phyloP scores from a whole-genome alignment of 345 rosid species.

The Corchorus capsularis region DNA sequence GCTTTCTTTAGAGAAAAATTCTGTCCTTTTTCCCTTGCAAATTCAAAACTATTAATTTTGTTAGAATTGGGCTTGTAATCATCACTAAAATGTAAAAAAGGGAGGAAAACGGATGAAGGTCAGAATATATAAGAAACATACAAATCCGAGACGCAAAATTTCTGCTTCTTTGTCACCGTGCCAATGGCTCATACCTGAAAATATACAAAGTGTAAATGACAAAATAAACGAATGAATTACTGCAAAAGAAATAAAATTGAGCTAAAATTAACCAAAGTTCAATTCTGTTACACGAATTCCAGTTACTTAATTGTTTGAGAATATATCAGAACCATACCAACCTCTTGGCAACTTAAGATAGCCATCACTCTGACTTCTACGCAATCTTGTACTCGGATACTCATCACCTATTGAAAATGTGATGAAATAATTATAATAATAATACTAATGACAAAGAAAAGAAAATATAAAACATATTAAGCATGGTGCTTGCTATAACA shows the following conservation, averaged over 20 bases:
- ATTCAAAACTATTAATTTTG: neutral
- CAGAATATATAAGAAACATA: constrained; percentile 43
- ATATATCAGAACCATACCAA: constrained; percentile 34
- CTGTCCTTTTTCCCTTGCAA: neutral
- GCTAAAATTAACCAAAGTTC: constrained; percentile 6
- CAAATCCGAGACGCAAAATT: constrained; percentile 78
- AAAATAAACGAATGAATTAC: constrained; percentile 2
- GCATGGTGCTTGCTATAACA: neutral
- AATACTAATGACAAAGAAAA: neutral
- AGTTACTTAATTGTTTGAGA: neutral
- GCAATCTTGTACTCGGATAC: constrained; percentile 46
- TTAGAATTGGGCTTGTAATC: neutral
- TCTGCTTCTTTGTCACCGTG: constrained; percentile 80
- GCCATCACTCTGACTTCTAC: constrained; percentile 41
- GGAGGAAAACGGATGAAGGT: neutral
- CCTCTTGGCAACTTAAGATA: constrained; percentile 58
- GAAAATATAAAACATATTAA: neutral
- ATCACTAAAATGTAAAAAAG: neutral
- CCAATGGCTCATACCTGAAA: constrained; percentile 69
- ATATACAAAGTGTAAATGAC: constrained; percentile 16
- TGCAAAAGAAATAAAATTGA: neutral
- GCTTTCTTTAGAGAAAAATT: neutral
- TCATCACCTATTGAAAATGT: constrained; percentile 39
- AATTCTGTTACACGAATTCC: neutral
- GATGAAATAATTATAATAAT: neutral